Base-by-base conservation (phyloP, 345 rosid genomes). In the Laguncularia racemosa region DNA sequence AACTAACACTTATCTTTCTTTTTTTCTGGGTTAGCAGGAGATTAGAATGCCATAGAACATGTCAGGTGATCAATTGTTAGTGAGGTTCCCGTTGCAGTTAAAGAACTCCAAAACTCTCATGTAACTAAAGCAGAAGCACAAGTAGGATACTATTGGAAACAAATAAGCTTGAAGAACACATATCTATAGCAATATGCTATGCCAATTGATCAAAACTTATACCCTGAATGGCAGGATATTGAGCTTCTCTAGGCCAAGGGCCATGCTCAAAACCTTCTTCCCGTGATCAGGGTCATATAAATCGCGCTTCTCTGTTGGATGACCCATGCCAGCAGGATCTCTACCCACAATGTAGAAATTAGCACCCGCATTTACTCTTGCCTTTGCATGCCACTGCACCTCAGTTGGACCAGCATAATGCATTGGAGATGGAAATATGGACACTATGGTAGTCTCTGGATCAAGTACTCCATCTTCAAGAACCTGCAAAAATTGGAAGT, bases 341-440 rank as follows among this genome's bases (percentile, higher is more conserved):
- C 97, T 86, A 9, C 99, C 99, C 11, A 93, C 99, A 52, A 93
- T 90, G 60, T 93, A 93, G 73, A 93, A 93, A 61, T 93, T 90
- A 57, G 96, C 97, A 52, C 99, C 99, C 0, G 99, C 99, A 62
- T 93, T 90, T 64, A 90, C 76, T 64, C 97, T 77, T 57, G 89
- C 97, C 78, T 93, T 93, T 63, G 99, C 99, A 61, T 93, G 99
- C 99, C 99, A 90, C 44, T 93, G 97, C 44, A 90, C 99, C 82
- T 93, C 99, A 0, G 99, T 93, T 60, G 99, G 99, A 72, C 99
- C 96, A 13, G 97, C 97, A 69, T 93, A 89, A 68, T 85, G 96
- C 99, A 93, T 87, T 1, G 97, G 99, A 28, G 99, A 93, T 4
- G 97, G 97, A 65, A 93, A 93, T 61, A 89, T 90, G n/a, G 96